Evolutionary conservation across 1,139 yeast species (phyloP).

Genomic region (Pneumocystis wakefieldiae): DNA sequence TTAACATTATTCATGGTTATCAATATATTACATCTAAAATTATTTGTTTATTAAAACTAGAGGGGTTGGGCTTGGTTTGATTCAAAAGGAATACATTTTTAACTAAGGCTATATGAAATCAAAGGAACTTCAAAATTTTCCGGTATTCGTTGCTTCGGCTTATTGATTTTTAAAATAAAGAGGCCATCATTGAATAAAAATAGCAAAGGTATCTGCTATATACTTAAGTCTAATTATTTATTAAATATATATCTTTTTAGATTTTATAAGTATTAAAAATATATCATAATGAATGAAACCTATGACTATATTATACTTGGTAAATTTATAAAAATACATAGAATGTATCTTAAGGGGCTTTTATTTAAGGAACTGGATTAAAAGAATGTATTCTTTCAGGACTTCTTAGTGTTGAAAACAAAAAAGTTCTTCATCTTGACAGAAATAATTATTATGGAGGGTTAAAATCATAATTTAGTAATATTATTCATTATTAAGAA

Average conservation of each 20-base stretch:
- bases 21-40: no score
- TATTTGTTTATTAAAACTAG: no score
- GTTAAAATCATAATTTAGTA: conserved; percentile 12
- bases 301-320: conserved; percentile 84
- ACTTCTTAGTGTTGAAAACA: conserved; percentile 84
- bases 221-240: neutral
- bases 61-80: neutral
- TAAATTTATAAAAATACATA: conserved; percentile 18
- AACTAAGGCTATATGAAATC: neutral
- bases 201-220: neutral
- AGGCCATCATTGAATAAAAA: neutral
- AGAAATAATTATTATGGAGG: conserved; percentile 94
- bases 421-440: conserved; percentile 90
- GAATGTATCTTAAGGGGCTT: neutral
- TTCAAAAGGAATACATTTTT: neutral
- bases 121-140: neutral
- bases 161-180: neutral
- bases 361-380: conserved; percentile 45
- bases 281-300: conserved; percentile 66
- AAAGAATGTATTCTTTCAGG: conserved; percentile 96
- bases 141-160: neutral
- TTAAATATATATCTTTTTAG: neutral
- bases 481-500: neutral
- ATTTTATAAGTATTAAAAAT: neutral
- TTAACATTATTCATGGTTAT: no score